Evolutionary conservation across 2,329 filamentous ascomycete species (phyloP), one percentile per base, ranked within the genome.

Genomic region (Venturia effusa): DNA sequence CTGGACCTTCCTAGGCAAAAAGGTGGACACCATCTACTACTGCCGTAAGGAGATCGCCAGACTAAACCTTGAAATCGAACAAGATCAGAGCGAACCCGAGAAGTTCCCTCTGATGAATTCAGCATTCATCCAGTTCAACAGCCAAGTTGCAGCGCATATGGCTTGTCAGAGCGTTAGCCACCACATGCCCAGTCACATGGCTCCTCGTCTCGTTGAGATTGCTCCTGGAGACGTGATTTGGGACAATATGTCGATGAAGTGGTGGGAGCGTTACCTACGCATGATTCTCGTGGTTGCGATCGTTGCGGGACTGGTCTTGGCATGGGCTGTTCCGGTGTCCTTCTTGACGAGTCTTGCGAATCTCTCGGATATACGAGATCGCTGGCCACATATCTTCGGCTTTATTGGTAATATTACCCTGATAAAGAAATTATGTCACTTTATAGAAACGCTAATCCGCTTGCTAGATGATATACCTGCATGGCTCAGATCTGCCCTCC

Each of bases 81-180:
- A 88, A 55, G 94, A 97, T 68, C 94, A 99, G 73, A 83, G 88
- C 62, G 82, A 94, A 60, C 88, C 89, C 0, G 92, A 97, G 68
- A 85, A 88, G 4, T 97, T 91, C 67, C 92, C 93, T 0, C 77
- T 92, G 59, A 95, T 97, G 92, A 96, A 90, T 70, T 96, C 93
- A 0, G 94, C 94, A 0, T 99, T 99, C 69, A 92, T 99, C 66
- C 94, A 99, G 73, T 99, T 99, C 81, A 96, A 99, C 71, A 89
- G 97, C 71, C 94, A 99, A 73, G 90, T 97, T 1, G 92, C 93
- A 6, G 94, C 94, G 0, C 94, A 99, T 71, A 97, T 99, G 94
- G 94, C 93, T 65, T 97, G 92, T 73, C 94, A 99, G 73, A 87
- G 90, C 59, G 82, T 95, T 57, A 92, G 89, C 45, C 92, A 97